Base-by-base conservation (phyloP, 2,329 filamentous ascomycete genomes). In the Ascocoryne sarcoides region DNA sequence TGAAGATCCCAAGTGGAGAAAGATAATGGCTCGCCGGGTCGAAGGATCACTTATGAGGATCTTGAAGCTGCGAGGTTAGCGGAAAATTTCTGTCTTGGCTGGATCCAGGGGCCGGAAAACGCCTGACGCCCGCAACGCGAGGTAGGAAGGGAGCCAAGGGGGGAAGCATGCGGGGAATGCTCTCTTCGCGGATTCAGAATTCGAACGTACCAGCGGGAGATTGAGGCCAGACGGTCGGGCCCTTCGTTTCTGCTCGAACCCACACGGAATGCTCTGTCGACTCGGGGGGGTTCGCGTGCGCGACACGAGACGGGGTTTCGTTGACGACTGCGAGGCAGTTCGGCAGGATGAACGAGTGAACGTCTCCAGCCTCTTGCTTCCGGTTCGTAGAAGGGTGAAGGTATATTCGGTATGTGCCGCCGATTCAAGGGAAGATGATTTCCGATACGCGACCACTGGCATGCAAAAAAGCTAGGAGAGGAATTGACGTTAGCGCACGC, bases 261-360 rank as follows among this genome's bases (percentile, higher is more conserved):
- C 43, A 37, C 37, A 38, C 42, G 40, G 44, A 49, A 51, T 45
- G 49, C 48, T 51, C 51, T 38, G 36, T 39, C 7, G 40, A 29
- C 44, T 41, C 41, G 40, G 48, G n/a, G n/a, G n/a, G n/a, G 46
- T 31, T 29, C 36, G 42, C 42, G 39, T 40, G 35, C 42, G 35
- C 46, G 48, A 48, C 44, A 39, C 41, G 21, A 36, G 39, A 37
- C 41, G 30, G 45, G 32, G 36, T 45, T 46, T 40, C 46, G 38
- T 32, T 37, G 18, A 36, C 42, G 40, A 47, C 48, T 43, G 50
- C 42, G 46, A 48, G 42, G 28, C 28, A 43, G 49, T 7, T 26
- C n/a, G 55, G 52, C 42, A 39, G 55, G 58, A 60, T 60, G 51
- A 58, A 59, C 58, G 57, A 60, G 56, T 58, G 50, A 60, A 60